Base-by-base conservation (phyloP, 495 filamentous ascomycete species). In the Aspergillus panamensis region DNA sequence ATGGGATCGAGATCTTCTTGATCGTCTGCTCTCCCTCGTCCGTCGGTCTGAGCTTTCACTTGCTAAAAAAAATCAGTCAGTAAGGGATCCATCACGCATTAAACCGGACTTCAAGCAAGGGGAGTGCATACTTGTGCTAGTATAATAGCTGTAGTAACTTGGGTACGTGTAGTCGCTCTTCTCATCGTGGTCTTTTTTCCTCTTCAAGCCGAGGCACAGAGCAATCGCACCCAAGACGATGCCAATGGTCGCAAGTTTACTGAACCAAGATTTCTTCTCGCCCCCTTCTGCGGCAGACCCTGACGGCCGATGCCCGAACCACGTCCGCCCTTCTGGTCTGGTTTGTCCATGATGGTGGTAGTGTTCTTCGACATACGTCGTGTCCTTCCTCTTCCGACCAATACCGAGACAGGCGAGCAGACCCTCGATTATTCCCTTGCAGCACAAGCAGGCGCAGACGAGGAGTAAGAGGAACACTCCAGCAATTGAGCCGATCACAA, bases 401-500 rank as follows among this genome's bases (percentile, higher is more conserved):
- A 84, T 77, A 25, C 89, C 90, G 51, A 95, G 79, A 51, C 88
- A 73, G 32, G 82, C 87, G 51, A 89, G 71, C 21, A 90, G 53
- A 14, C 74, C 80, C 54, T 87, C 81, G 69, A 89, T 79, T 17
- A 85, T 70, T 8, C 85, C 85, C 58, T 81, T 82, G 58, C 86
- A 81, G 62, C 90, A 87, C 73, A 85, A 83, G 76, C 83, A 92
- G 67, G 85, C 81, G 71, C 88, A 91, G 51, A 96, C 62, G 4
- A 93, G 80, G 10, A 89, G 66, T 14, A 96, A 77, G 2, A 96
- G 70, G 48, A 86, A 68, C 20, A 91, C 78, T 64, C 87, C 92
- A n/a, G 82, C 83, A 61, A 96, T 82, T 6, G 86, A 84, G 61
- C 92, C 92, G 48, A 96, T 88, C 59, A 96, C 92, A 62, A 96